Evolutionary conservation across 495 filamentous ascomycete species (phyloP), one percentile per base, ranked within the genome.

Genomic region (Rhizodiscina lignyota): DNA sequence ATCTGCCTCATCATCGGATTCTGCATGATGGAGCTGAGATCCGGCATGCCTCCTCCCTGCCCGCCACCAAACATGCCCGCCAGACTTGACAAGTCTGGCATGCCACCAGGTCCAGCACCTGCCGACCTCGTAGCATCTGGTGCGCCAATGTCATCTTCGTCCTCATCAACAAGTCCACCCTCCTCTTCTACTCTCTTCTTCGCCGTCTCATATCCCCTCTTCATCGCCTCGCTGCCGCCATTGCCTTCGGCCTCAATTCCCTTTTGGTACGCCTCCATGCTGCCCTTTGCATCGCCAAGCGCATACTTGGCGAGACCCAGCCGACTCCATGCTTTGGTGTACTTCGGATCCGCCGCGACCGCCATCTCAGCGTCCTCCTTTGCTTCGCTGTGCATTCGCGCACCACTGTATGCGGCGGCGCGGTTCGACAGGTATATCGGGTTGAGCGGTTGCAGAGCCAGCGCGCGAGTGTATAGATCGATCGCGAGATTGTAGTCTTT

Each of bases 341-440:
- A 96, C 47, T 74, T 79, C 18, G 89, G 83, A 53, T 96, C 89
- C 22, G 79, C 67, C 32, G 71, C 68, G 23, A 82, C 77, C 18
- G 89, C 87, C 38, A 85, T 64, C 61, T 94, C 84, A 19, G 89
- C 89, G 58, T 96, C 89, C 31, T 72, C 59, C 38, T 69, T 72
- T 12, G 89, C 89, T 43, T 74, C 68, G 35, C 77, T 72, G 57
- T 92, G 84, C 53, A 93, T 70, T n/a, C 68, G 62, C 18, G 71
- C 70, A 1, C 79, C 85, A 23, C 70, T 78, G 62, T 86, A 80
- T 0, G 89, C 89, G 13, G 89, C 89, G 4, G 89, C 91, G 32
- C 89, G 84, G 68, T 97, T 97, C 42, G 83, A 92, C 19, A 97
- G 80, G 64, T 87, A 97, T 57, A 97, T 86, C 1, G 89, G 80